phyloP scores from a whole-genome alignment of 805 yeast genomes.

The Ogataea nakhonphanomensis region DNA sequence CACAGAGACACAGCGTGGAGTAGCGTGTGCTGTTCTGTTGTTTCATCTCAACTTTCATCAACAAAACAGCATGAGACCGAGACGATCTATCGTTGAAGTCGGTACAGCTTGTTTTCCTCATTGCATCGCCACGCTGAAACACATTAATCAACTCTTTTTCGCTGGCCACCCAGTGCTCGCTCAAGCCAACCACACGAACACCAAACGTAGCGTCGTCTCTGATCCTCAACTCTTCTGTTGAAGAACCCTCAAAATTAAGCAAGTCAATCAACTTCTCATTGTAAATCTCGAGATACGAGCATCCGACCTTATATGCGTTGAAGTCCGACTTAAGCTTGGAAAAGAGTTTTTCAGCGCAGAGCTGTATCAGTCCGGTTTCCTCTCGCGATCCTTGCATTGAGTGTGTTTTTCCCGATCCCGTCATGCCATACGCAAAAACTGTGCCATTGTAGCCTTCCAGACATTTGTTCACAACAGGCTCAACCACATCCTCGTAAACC shows the following conservation, averaged over 20 bases:
- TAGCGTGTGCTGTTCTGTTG: constrained; percentile 41
- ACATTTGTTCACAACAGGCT: constrained; percentile 49
- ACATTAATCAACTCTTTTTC: constrained; percentile 58
- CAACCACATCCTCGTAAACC: constrained; percentile 59
- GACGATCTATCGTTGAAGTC: constrained; percentile 86
- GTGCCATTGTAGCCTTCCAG: constrained; percentile 82
- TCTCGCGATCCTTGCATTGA: constrained; percentile 71
- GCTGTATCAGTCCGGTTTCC: constrained; percentile 70
- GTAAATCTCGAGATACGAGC: constrained; percentile 82
- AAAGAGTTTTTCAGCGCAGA: constrained; percentile 62
- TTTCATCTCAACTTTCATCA: constrained; percentile 52
- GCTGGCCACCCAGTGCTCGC: constrained; percentile 53
- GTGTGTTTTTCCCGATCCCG: constrained; percentile 88
- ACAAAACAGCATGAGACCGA: constrained; percentile 86
- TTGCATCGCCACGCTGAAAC: constrained; percentile 66
- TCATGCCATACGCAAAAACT: constrained; percentile 91
- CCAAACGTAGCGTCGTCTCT: constrained; percentile 75
- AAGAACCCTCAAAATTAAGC: constrained; percentile 40
- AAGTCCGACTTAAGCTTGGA: constrained; percentile 36
- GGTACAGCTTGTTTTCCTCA: constrained; percentile 81
- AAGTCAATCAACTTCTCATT: constrained; percentile 84
- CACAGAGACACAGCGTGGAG: constrained; percentile 81
- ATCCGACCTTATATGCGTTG: constrained; percentile 43
- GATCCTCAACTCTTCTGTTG: constrained; percentile 58
- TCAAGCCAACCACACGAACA: constrained; percentile 70